Evolutionary conservation across 2,329 filamentous ascomycete genomes (phyloP).

Genomic region (Pseudocercospora eumusae): DNA sequence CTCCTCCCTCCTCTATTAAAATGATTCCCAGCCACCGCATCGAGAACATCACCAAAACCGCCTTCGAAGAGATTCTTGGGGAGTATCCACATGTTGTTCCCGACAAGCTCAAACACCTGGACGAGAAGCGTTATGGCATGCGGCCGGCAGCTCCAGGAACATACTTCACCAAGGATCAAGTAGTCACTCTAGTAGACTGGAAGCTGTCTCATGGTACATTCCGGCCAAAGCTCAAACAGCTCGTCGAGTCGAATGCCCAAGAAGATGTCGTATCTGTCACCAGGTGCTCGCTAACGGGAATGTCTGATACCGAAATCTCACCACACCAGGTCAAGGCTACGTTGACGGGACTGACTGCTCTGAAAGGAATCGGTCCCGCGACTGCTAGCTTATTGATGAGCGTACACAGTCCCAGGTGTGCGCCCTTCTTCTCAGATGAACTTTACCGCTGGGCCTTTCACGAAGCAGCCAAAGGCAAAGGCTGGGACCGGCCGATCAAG

Average conservation of each 20-base stretch:
- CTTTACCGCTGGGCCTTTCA: constrained; percentile 71
- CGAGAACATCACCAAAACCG: constrained; percentile 28
- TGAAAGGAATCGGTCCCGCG: constrained; percentile 77
- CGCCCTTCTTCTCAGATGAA: constrained; percentile 81
- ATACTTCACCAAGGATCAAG: constrained; percentile 58
- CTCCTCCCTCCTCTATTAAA: background rate
- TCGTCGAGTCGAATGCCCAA: constrained; percentile 61
- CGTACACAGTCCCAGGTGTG: constrained; percentile 59
- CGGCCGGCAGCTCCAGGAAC: constrained; percentile 52
- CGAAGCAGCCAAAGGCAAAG: constrained; percentile 41
- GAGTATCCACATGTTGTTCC: constrained; percentile 34
- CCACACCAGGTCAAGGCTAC: constrained; percentile 41
- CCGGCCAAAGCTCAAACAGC: constrained; percentile 48
- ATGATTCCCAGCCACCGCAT: constrained; percentile 20
- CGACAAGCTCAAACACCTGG: constrained; percentile 56
- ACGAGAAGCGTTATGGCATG: constrained; percentile 60
- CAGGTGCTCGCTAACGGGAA: constrained; percentile 53
- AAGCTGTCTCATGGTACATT: constrained; percentile 64
- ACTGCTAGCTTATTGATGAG: constrained; percentile 74
- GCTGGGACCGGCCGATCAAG: constrained; percentile 59
- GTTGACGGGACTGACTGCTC: constrained; percentile 57
- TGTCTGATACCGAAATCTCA: constrained; percentile 38
- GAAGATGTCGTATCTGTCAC: constrained; percentile 53
- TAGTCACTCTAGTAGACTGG: constrained; percentile 67
- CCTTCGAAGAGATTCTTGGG: constrained; percentile 30